Percentiles rank a stretch among this genome's conserved stretches.
Conservation (phyloP, 805 yeast species). For the Metschnikowia peoriensis region DNA sequence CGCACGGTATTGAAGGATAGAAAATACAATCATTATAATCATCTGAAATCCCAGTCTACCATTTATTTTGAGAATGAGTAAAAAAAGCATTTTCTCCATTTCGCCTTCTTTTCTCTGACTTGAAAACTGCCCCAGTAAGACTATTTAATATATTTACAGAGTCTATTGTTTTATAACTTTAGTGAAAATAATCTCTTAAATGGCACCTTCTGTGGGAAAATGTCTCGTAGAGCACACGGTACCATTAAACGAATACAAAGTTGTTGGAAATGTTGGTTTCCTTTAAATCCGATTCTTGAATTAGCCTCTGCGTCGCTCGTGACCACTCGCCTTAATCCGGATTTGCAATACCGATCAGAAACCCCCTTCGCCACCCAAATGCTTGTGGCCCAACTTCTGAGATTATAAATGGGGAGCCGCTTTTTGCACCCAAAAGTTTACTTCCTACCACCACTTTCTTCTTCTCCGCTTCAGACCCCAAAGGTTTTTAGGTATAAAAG, state of each 20-base stretch:
- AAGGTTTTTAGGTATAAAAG: neutral
- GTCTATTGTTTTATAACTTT: too few relatives aligned
- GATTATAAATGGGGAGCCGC: neutral
- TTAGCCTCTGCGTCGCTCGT: neutral
- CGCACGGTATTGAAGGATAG: neutral
- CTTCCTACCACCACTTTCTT: neutral
- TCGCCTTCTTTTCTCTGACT: too few relatives aligned
- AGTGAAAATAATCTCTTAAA: too few relatives aligned
- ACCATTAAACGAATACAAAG: too few relatives aligned
- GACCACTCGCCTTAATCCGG: neutral
- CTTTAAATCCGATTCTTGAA: too few relatives aligned
- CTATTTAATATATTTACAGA: too few relatives aligned
- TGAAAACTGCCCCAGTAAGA: too few relatives aligned
- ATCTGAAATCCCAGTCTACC: neutral
- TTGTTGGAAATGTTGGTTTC: too few relatives aligned
- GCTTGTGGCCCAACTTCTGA: neutral
- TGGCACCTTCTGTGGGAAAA: too few relatives aligned
- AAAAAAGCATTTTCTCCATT: too few relatives aligned
- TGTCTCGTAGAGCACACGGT: too few relatives aligned
- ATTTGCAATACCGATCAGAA: neutral
- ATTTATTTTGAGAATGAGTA: too few relatives aligned
- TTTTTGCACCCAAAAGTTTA: neutral
- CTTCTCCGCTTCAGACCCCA: neutral
- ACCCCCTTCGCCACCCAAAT: neutral
- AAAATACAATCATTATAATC: neutral